Evolutionary conservation across 2,329 filamentous ascomycete genomes (phyloP).

Genomic region (Cercospora nicotianae): DNA sequence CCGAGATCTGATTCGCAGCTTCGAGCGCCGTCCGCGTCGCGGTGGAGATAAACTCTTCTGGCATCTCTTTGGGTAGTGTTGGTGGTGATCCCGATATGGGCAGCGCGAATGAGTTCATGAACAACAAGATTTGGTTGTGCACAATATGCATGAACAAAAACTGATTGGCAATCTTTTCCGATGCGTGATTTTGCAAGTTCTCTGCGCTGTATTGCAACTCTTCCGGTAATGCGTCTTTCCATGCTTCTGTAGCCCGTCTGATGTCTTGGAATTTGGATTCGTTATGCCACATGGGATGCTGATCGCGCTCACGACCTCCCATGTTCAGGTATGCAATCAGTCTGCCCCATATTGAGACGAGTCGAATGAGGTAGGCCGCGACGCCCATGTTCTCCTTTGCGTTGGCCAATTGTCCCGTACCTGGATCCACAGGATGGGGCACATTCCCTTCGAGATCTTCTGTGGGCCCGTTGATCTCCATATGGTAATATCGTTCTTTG

Average conservation of each 20-base stretch:
- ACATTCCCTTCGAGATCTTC: constrained; percentile 76
- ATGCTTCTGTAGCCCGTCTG: constrained; percentile 68
- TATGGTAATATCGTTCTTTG: constrained; percentile 83
- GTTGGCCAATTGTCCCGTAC: constrained; percentile 65
- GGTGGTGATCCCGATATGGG: constrained; percentile 64
- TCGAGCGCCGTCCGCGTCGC: constrained; percentile 74
- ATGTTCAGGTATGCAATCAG: constrained; percentile 89
- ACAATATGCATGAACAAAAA: constrained; percentile 90
- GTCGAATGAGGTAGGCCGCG: constrained; percentile 82
- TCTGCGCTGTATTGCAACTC: constrained; percentile 73
- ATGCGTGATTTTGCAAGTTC: constrained; percentile 81
- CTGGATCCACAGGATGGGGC: constrained; percentile 60
- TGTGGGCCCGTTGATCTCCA: constrained; percentile 86
- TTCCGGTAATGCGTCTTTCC: constrained; percentile 68
- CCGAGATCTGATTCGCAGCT: constrained; percentile 83
- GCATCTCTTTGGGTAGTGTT: constrained; percentile 62
- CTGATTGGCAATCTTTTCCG: constrained; percentile 83
- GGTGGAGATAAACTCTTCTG: constrained; percentile 73
- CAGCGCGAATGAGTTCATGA: constrained; percentile 84
- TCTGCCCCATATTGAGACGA: constrained; percentile 84
- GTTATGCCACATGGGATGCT: constrained; percentile 75
- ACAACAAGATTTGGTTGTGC: constrained; percentile 84
- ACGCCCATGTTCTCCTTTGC: constrained; percentile 88
- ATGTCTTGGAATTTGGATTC: constrained; percentile 75
- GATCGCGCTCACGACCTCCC: constrained; percentile 77